These are phyloP conservation scores for Fusarium sarcochroum DNA, from an alignment of 2,329 filamentous ascomycete species.

Conservation along the genomic window DNA sequence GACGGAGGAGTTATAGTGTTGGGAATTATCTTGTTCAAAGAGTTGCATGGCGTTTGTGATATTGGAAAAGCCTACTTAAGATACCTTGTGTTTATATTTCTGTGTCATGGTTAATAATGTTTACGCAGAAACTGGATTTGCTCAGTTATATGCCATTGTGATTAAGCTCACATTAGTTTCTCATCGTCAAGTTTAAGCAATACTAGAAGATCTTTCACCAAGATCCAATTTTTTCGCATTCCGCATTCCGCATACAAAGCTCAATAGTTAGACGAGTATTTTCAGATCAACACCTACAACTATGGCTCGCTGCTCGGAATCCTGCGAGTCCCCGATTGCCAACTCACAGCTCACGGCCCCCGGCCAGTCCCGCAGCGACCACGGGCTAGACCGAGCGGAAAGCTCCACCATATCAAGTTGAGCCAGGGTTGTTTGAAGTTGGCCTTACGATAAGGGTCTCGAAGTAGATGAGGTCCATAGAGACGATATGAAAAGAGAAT, in stretches of 20 bases:
- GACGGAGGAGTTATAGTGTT: slow-evolving; percentile 56
- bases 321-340: slow-evolving; percentile 33
- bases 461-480: slow-evolving; percentile 1
- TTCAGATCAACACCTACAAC: background rate
- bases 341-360: slow-evolving; percentile 41
- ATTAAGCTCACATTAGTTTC: background rate
- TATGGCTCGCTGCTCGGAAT: slow-evolving; percentile 22
- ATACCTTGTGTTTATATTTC: slow-evolving; percentile 10
- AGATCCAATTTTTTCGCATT: background rate
- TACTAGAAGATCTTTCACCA: no score
- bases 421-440: slow-evolving; percentile 20
- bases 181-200: background rate
- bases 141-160: background rate
- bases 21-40: background rate
- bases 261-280: no score
- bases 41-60: slow-evolving; percentile 6
- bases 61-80: slow-evolving; percentile 16
- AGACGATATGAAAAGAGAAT: background rate
- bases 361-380: slow-evolving; percentile 32
- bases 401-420: slow-evolving; percentile 37
- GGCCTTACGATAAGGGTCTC: slow-evolving; percentile 23
- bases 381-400: slow-evolving; percentile 45
- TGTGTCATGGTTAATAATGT: background rate
- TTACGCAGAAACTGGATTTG: background rate
- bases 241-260: background rate